These are phyloP conservation scores for Hibiscus mutabilis DNA, from an alignment of 345 rosid species.

Conservation along the genomic window DNA sequence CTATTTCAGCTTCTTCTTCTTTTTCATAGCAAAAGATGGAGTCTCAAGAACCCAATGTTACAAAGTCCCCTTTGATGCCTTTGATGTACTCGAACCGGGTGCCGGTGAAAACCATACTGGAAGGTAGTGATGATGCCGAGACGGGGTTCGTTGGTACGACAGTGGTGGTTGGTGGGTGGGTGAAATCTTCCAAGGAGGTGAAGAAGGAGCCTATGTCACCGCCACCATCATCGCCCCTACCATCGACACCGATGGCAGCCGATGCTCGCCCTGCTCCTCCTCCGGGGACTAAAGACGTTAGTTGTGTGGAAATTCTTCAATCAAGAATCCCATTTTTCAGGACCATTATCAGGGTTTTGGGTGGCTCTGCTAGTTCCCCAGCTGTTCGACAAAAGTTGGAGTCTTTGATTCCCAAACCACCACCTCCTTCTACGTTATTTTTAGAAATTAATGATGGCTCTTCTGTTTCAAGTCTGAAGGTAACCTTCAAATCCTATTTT, in stretches of 20 bases:
- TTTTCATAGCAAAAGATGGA: conserved; percentile 18
- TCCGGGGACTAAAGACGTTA: no score
- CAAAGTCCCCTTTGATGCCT: conserved; percentile 12
- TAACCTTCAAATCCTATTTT: conserved; percentile 10
- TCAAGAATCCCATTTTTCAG: no score
- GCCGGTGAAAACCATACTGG: conserved; percentile 36
- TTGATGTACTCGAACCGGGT: conserved; percentile 61
- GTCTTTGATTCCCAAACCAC: conserved; percentile 20
- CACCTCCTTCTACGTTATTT: conserved; percentile 24
- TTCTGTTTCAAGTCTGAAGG: conserved; percentile 55
- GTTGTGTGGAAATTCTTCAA: no score
- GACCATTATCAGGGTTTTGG: no score
- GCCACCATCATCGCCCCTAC: not conserved
- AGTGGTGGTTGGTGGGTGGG: conserved; percentile 88
- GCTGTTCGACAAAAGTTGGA: conserved; percentile 39
- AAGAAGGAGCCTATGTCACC: conserved; percentile 31
- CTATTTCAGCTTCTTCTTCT: not conserved
- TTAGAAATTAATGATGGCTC: conserved; percentile 75
- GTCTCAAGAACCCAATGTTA: conserved; percentile 6
- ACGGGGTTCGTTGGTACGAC: conserved; percentile 35
- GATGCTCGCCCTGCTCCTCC: no score
- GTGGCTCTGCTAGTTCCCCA: conserved; percentile 6
- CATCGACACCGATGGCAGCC: conserved; percentile 15
- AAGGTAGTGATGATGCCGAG: conserved; percentile 49
- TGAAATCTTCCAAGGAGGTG: conserved; percentile 60